These are phyloP conservation scores for Aspergillus saccharolyticus DNA, from an alignment of 495 filamentous ascomycete species.

Conservation along the genomic window DNA sequence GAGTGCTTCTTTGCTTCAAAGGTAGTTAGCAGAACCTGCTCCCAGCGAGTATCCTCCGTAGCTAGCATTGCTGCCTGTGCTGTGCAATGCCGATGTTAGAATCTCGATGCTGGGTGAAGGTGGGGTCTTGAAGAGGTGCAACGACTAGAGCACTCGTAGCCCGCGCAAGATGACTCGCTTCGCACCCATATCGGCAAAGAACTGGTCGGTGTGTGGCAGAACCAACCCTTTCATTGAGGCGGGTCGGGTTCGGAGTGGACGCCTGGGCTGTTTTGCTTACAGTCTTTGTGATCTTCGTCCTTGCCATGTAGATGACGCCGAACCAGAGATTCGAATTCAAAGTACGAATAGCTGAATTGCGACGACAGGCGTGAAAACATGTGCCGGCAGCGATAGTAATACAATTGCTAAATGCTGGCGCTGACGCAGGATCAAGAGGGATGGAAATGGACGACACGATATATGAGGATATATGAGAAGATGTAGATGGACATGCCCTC, in stretches of 20 bases:
- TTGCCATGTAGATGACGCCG: neutral
- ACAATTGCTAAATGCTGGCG: neutral
- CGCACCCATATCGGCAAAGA: slow-evolving; percentile 20
- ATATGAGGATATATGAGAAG: neutral
- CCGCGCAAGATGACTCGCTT: slow-evolving; percentile 8
- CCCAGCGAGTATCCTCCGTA: slow-evolving; percentile 9
- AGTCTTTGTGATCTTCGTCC: neutral
- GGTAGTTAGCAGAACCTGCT: neutral
- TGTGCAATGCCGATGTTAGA: slow-evolving; percentile 9
- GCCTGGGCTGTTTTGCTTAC: neutral
- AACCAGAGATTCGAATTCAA: neutral
- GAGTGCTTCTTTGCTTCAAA: neutral
- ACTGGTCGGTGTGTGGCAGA: slow-evolving; percentile 13
- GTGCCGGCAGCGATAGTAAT: too few species aligned
- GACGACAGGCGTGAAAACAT: neutral
- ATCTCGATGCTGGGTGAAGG: slow-evolving; percentile 1
- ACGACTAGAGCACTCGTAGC: slow-evolving; percentile 18
- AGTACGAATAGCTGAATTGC: neutral
- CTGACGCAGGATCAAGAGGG: neutral
- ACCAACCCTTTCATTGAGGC: neutral
- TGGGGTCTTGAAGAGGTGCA: slow-evolving; percentile 13
- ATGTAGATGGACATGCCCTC: neutral
- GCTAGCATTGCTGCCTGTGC: slow-evolving; percentile 15
- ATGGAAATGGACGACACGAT: neutral
- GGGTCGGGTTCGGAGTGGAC: neutral